phyloP scores from a whole-genome alignment of 345 rosid genomes.

The Arabidopsis arenosa region DNA sequence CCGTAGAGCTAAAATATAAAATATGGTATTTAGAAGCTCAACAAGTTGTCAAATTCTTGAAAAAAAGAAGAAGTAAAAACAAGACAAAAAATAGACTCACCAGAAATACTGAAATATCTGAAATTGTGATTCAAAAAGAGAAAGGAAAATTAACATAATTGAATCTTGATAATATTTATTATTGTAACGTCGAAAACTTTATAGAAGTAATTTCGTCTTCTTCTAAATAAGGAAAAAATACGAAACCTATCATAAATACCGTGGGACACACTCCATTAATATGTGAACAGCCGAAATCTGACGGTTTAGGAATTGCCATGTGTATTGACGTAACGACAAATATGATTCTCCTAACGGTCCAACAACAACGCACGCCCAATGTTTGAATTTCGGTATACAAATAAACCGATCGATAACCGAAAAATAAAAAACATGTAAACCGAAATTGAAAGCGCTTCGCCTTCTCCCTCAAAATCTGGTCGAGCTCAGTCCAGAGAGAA shows the following conservation, averaged over 20 bases:
- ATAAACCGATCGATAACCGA: constrained; percentile 27
- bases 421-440: constrained; percentile 1
- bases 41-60: too few relatives aligned
- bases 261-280: constrained; percentile 38
- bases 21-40: too few relatives aligned
- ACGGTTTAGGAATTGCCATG: constrained; percentile 33
- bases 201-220: background rate
- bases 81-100: too few relatives aligned
- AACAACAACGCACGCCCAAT: background rate
- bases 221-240: background rate
- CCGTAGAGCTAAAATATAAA: too few relatives aligned
- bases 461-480: background rate
- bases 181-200: background rate
- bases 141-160: too few relatives aligned
- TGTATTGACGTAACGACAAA: constrained; percentile 19
- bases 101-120: too few relatives aligned
- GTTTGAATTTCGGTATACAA: constrained; percentile 20
- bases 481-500: constrained; percentile 3
- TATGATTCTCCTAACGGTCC: constrained; percentile 38
- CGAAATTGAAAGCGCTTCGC: constrained; percentile 22
- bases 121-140: too few relatives aligned
- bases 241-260: constrained; percentile 3
- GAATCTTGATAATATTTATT: background rate
- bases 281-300: constrained; percentile 17
- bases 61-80: too few relatives aligned